phyloP scores from a whole-genome alignment of 345 rosid genomes.

The Firmiana major region DNA sequence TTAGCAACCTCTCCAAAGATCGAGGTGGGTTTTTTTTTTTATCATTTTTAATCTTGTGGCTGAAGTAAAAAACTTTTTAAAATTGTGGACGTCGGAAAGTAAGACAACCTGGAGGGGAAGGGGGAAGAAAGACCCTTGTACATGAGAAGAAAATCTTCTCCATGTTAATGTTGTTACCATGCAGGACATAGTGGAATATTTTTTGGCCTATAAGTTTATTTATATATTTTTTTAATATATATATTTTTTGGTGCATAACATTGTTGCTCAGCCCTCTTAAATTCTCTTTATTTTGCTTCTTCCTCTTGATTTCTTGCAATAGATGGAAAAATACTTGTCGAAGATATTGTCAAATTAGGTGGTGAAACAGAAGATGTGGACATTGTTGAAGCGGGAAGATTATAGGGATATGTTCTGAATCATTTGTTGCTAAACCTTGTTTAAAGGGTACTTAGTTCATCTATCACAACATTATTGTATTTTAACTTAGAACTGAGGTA shows the following conservation, averaged over 20 bases:
- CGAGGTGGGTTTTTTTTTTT: slow-evolving; percentile 43
- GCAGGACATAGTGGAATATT: not conserved
- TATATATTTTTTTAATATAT: not conserved
- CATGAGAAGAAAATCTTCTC: not conserved
- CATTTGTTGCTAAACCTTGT: not conserved
- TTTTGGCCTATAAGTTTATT: not conserved
- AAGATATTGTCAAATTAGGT: slow-evolving; percentile 77
- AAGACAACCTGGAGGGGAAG: not conserved
- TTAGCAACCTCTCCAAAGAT: slow-evolving; percentile 83
- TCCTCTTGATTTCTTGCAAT: slow-evolving; percentile 20
- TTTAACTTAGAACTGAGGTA: not conserved
- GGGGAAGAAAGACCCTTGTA: not conserved
- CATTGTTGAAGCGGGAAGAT: slow-evolving; percentile 33
- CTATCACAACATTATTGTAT: not conserved
- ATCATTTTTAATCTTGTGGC: not conserved
- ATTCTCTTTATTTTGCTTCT: not conserved
- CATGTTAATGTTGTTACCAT: not conserved
- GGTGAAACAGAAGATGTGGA: slow-evolving; percentile 60
- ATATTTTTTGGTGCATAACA: not conserved
- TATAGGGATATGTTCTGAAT: slow-evolving; percentile 13
- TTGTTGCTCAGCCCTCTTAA: not conserved
- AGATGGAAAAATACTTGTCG: slow-evolving; percentile 88
- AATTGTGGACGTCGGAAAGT: not conserved
- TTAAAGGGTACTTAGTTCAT: not conserved
- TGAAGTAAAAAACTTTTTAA: not conserved